Conservation (phyloP, 177 flowering plant species). For the Tripterygium wilfordii region DNA sequence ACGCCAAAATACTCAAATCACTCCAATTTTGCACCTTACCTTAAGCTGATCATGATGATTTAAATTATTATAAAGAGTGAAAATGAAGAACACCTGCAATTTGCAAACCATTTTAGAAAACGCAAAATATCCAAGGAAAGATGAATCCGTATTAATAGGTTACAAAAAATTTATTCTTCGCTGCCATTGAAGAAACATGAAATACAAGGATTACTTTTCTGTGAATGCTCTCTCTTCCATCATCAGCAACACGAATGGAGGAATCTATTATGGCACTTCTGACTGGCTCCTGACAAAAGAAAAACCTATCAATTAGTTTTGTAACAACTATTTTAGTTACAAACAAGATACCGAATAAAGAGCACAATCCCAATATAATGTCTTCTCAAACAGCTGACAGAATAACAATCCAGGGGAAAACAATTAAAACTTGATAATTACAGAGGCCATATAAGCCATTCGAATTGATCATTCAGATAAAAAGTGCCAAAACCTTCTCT, state of each 20-base stretch:
- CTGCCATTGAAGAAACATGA: background rate
- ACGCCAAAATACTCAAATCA: background rate
- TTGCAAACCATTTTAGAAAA: slow-evolving; percentile 1
- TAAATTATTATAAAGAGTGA: slow-evolving; percentile 65
- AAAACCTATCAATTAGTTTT: background rate
- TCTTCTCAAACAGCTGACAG: too few relatives aligned
- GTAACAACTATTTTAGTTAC: too few relatives aligned
- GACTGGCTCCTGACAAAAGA: slow-evolving; percentile 52
- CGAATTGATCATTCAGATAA: background rate
- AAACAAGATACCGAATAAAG: too few relatives aligned
- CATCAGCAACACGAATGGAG: slow-evolving; percentile 72
- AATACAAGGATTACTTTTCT: slow-evolving; percentile 46
- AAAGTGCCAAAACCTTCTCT: background rate
- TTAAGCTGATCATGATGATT: slow-evolving; percentile 71
- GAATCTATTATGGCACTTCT: slow-evolving; percentile 70
- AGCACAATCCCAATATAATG: too few relatives aligned
- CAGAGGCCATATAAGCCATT: too few relatives aligned
- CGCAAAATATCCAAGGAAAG: background rate
- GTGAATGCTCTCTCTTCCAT: slow-evolving; percentile 74
- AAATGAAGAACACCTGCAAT: slow-evolving; percentile 76
- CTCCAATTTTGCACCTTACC: slow-evolving; percentile 34
- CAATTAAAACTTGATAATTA: too few relatives aligned
- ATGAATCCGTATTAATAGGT: background rate
- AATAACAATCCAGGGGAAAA: too few relatives aligned
- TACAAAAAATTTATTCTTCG: background rate